Evolutionary conservation across 1,284 basidiomycete genomes (phyloP), one percentile per base, ranked within the genome.

Genomic region (Somion occarium): DNA sequence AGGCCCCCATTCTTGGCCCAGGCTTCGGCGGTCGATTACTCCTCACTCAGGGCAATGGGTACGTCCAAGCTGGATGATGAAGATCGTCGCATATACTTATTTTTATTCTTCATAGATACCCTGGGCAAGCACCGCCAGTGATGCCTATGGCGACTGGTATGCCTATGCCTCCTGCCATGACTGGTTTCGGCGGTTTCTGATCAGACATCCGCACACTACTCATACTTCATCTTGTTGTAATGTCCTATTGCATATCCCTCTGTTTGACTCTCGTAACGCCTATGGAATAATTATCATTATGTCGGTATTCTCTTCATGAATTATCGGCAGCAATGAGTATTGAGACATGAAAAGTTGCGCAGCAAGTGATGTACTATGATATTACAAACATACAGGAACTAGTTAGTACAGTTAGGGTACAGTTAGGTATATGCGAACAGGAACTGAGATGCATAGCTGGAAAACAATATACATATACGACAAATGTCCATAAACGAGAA

Each of bases 1-100:
- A 90, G 49, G 83, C 82, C 49, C 88, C 88, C 7, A 91, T 92
- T 57, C 91, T 92, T 67, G 88, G 88, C 66, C 90, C 90, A 53
- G 83, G 79, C 38, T 77, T 83, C 58, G 76, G 82, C 39, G 76
- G 68, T 55, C 76, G 76, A 47, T 65, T 85, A 23, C 71, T 88
- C 59, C 71, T 91, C 49, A 91, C 88, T 19, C 73, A 76, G 58
- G 78, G 77, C 54, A 88, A 89, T 59, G 86, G 85, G 79, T 82
- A 58, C 49, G 63, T 61, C 19, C 34, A 39, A 42, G n/a, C n/a
- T 34, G 49, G 18, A 30, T 52, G 37, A 25, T 13, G 25, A 37
- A n/a, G n/a, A 11, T 11, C 34, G 44, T 51, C 18, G 44, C 42
- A 26, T n/a, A n/a, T n/a, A n/a, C n/a, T n/a, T n/a, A n/a, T n/a